Evolutionary conservation across 495 filamentous ascomycete genomes (phyloP).

Genomic region (Neurospora tetrasperma): DNA sequence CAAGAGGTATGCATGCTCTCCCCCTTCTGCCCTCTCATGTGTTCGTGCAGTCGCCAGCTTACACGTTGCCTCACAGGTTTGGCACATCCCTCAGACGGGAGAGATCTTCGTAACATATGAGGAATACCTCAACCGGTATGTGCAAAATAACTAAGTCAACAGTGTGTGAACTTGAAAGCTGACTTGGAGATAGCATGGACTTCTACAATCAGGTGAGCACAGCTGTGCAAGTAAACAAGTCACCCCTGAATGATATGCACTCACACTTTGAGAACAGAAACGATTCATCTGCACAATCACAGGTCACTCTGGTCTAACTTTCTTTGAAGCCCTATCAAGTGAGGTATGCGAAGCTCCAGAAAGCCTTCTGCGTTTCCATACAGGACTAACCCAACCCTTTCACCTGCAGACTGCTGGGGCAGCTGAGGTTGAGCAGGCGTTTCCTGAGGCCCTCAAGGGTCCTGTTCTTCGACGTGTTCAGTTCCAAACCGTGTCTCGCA

Average conservation of each 20-base stretch:
- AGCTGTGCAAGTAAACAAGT: background rate
- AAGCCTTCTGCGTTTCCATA: background rate
- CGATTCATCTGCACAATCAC: constrained; percentile 93
- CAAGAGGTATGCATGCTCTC: constrained; percentile 50
- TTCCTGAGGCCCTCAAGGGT: constrained; percentile 84
- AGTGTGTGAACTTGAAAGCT: constrained; percentile 8
- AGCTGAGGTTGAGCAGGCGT: constrained; percentile 78
- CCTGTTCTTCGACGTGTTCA: constrained; percentile 85
- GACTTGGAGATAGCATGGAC: constrained; percentile 54
- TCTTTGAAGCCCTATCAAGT: constrained; percentile 85
- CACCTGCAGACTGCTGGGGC: constrained; percentile 62
- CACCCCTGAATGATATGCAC: constrained; percentile 4
- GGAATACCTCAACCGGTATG: constrained; percentile 69
- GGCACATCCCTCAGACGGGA: constrained; percentile 79
- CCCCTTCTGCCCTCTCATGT: background rate
- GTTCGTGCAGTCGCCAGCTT: constrained; percentile 6
- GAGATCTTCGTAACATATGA: constrained; percentile 89
- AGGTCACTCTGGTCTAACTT: constrained; percentile 84
- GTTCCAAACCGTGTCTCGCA: constrained; percentile 80
- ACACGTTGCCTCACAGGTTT: constrained; percentile 51
- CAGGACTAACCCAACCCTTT: background rate
- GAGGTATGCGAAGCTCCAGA: constrained; percentile 54
- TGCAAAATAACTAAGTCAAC: constrained; percentile 1
- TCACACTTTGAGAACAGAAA: constrained; percentile 37
- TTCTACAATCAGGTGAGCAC: constrained; percentile 75